Base-by-base conservation (phyloP, 441 rosid species). In the Adansonia madagascariensis region DNA sequence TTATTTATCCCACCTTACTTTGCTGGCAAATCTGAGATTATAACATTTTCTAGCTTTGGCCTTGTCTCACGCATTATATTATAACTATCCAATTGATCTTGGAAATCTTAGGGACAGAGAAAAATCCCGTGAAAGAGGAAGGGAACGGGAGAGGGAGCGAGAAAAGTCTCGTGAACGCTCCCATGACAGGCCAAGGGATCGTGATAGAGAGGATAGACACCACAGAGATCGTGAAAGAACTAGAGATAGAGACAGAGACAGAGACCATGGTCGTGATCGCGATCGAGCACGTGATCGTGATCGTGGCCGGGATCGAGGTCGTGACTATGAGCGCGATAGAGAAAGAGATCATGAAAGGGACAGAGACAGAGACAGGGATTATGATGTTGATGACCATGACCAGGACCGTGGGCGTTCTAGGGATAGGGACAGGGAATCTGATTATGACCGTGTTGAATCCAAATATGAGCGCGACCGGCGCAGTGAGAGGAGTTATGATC, bases 201-300 rank as follows among this genome's bases (percentile, higher is more conserved):
- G 94, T 80, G 95, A 92, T 75, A 89, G 88, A 78, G 98, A 94
- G 79, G 95, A 90, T 44, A 87, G 93, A 76, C 98, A 90, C 81
- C 91, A 88, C 43, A 85, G 35, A 60, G 39, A 60, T 22, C 39
- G 64, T 22, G 64, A 24, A 22, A 60, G 39, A 60, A 22, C 39
- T 60, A 60, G 39, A 60, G 47, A 44, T 8, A 44, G 47, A 44
- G 64, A 60, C 4, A 60, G 64, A 6, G 64, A 60, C n/a, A 22
- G 39, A 10, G 64, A 22, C 14, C 22, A 31, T 8, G 63, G 10
- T 22, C 63, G 88, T 3, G 35, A 27, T 59, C 63, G 63, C 10
- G 35, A 59, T 22, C 39, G 64, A 0, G 39, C 24, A 14, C 84
- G 89, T 4, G 80, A 49, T 0, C 85, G 89, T 20, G 91, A 20